Evolutionary conservation across 345 rosid genomes (phyloP), one percentile per base, ranked within the genome.

Genomic region (Aurinia saxatilis): DNA sequence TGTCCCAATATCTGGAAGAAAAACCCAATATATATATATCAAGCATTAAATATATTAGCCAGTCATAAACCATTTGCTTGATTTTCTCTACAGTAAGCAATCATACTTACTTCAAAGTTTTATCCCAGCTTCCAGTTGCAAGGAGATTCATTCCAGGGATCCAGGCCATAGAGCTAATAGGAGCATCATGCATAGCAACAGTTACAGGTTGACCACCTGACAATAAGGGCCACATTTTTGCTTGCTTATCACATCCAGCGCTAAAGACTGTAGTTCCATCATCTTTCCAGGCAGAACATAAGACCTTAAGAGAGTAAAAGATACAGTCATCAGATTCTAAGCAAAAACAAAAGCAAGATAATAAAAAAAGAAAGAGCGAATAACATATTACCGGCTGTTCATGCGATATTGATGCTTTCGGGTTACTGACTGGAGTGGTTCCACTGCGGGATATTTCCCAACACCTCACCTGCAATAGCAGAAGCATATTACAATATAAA

Each of bases 231-330:
- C 99, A 95, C 99, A 95, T 95, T 75, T 95, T 95, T 12, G 85
- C 99, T 76, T 90, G 99, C 73, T 95, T 95, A 75, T 95, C 98
- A 52, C 99, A 95, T 10, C 99, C 98, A 7, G 93, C 99, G 45
- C 85, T 80, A 69, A 93, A 90, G 27, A 90, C 92, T 2, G 99
- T 78, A 16, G 86, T 85, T 57, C 99, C 99, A 81, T 93, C 99
- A 73, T 90, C 99, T 81, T 93, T 93, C 95, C 97, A 93, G 34
- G 97, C 44, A 25, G 97, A 90, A 80, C 99, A 90, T 56, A 90
- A 65, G 19, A 84, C 95, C 99, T 82, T 54, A 45, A 38, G 47
- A 29, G 57, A 48, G 39, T 27, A 59, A 12, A 6, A 49, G 13
- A 16, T 29, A 17, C 3, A 54, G 7, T 2, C 30, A 57, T 35